Conservation (phyloP, 2,329 filamentous ascomycete species). For the Talaromyces sp. region DNA sequence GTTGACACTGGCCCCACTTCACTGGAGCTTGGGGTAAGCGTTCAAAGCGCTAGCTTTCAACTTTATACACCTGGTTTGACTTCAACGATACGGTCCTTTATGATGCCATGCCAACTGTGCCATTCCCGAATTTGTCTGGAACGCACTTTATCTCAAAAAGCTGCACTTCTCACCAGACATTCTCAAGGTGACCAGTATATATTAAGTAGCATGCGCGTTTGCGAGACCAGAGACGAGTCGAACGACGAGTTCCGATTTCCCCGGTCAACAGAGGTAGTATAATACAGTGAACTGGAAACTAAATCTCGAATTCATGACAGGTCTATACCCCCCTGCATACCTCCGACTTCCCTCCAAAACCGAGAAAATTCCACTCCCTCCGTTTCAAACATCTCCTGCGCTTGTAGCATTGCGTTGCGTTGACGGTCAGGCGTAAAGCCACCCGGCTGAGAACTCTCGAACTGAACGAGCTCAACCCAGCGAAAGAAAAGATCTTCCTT, state of each 20-base stretch:
- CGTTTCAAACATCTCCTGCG: constrained; percentile 67
- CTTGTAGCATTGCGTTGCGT: constrained; percentile 64
- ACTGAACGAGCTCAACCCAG: constrained; percentile 91
- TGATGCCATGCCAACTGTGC: too few relatives aligned
- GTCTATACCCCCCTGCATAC: constrained; percentile 45
- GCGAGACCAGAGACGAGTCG: too few relatives aligned
- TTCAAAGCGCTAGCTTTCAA: not conserved
- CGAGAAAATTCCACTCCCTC: constrained; percentile 77
- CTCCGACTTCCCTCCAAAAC: constrained; percentile 68
- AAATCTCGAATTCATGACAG: not conserved
- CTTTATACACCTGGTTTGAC: too few relatives aligned
- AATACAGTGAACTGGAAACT: not conserved
- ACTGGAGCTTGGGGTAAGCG: not conserved
- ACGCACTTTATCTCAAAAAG: too few relatives aligned
- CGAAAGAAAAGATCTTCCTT: constrained; percentile 88
- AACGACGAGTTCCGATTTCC: not conserved
- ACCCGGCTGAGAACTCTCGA: constrained; percentile 70
- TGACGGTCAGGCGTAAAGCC: constrained; percentile 74
- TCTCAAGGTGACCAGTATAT: too few relatives aligned
- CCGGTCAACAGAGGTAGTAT: not conserved
- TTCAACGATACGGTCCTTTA: too few relatives aligned
- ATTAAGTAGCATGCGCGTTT: too few relatives aligned
- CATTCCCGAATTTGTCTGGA: too few relatives aligned
- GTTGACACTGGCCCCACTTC: too few relatives aligned
- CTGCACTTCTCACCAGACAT: too few relatives aligned